A percentile compares a stretch with the other conserved stretches of the same genome.
Evolutionary conservation across 371 early-diverging fungal genomes (phyloP).

Genomic region (Rhizomucor pusillus): DNA sequence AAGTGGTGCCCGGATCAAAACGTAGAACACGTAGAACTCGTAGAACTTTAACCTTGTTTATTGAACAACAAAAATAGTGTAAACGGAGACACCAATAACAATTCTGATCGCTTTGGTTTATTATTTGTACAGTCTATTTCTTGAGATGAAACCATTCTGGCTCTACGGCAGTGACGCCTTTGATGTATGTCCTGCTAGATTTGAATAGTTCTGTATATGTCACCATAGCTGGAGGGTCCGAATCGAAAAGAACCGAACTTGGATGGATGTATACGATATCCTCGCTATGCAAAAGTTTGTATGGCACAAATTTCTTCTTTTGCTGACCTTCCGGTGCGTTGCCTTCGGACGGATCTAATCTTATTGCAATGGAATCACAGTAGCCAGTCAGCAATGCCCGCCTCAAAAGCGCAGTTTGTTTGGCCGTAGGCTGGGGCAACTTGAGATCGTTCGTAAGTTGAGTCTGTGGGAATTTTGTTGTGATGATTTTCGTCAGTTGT

Average conservation of each 20-base stretch:
- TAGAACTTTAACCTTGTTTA: too few relatives aligned
- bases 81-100: too few relatives aligned
- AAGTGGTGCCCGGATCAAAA: too few relatives aligned
- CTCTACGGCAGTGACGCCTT: slow-evolving; percentile 77
- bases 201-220: slow-evolving; percentile 68
- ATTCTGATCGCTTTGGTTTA: too few relatives aligned
- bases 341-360: slow-evolving; percentile 68
- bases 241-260: slow-evolving; percentile 60
- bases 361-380: slow-evolving; percentile 87
- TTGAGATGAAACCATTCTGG: slow-evolving; percentile 63
- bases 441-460: slow-evolving; percentile 55
- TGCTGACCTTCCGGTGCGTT: slow-evolving; percentile 18
- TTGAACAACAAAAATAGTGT: too few relatives aligned
- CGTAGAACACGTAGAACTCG: too few relatives aligned
- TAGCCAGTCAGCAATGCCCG: slow-evolving; percentile 89
- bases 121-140: too few relatives aligned
- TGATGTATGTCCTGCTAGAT: slow-evolving; percentile 64
- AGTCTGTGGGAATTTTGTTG: slow-evolving; percentile 60
- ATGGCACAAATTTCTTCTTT: slow-evolving; percentile 55
- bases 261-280: slow-evolving; percentile 79
- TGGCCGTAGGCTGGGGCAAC: slow-evolving; percentile 72
- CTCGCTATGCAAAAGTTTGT: slow-evolving; percentile 80
- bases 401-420: slow-evolving; percentile 70
- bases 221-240: slow-evolving; percentile 77
- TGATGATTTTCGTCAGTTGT: slow-evolving; percentile 82